Conservation (phyloP, 2,329 filamentous ascomycete genomes). For the Neonectria sp. region DNA sequence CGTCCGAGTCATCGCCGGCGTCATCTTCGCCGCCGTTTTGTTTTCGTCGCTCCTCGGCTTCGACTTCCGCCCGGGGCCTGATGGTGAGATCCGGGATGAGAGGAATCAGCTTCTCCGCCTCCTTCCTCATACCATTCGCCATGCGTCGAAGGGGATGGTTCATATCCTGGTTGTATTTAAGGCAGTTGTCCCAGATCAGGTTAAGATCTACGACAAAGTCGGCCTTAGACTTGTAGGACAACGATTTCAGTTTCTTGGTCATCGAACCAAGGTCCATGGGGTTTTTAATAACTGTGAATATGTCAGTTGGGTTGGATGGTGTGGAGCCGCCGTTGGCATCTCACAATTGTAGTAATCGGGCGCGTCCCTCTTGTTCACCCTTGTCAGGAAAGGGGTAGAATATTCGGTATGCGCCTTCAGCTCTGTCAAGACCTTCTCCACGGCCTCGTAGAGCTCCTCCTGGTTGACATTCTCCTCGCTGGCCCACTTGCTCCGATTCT, state of each 20-base stretch:
- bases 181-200: slow-evolving; percentile 96
- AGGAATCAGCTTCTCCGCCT: slow-evolving; percentile 96
- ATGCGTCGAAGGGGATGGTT: slow-evolving; percentile 91
- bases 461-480: slow-evolving; percentile 98
- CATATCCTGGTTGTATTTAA: slow-evolving; percentile 94
- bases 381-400: slow-evolving; percentile 93
- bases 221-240: slow-evolving; percentile 88
- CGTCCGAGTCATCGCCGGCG: slow-evolving; percentile 91
- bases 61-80: slow-evolving; percentile 92
- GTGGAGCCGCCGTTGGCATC: slow-evolving; percentile 48
- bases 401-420: slow-evolving; percentile 98
- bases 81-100: slow-evolving; percentile 95
- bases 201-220: slow-evolving; percentile 96
- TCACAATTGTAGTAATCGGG: slow-evolving; percentile 95
- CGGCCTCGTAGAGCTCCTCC: slow-evolving; percentile 96
- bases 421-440: slow-evolving; percentile 97
- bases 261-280: slow-evolving; percentile 98
- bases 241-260: slow-evolving; percentile 94
- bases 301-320: slow-evolving; percentile 40
- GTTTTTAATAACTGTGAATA: slow-evolving; percentile 83
- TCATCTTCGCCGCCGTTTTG: slow-evolving; percentile 89
- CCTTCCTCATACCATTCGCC: slow-evolving; percentile 96
- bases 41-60: slow-evolving; percentile 87
- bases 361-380: slow-evolving; percentile 97
- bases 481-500: slow-evolving; percentile 98